Evolutionary conservation across 2,329 filamentous ascomycete genomes (phyloP), one percentile per base, ranked within the genome.

Genomic region (Exophiala sp.): DNA sequence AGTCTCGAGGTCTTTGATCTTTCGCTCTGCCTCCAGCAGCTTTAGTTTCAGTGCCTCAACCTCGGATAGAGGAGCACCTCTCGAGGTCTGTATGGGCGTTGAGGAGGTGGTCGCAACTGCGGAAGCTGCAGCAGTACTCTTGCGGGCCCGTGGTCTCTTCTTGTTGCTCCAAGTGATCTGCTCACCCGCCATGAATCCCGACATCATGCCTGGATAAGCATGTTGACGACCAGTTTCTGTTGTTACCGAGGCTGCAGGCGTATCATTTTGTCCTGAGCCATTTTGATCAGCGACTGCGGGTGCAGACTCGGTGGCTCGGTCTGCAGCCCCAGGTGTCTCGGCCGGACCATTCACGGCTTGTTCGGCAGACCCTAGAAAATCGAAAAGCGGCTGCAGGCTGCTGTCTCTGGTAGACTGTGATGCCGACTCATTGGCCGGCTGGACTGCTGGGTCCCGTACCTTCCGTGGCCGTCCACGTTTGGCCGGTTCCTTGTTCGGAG

Each of bases 341-440:
- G 53, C 3, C n/a, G 6, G n/a, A 41, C 14, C 34, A 20, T 11
- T 12, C 8, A 16, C 34, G 12, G 44, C 11, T 18, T n/a, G 33
- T 20, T 54, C 47, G 4, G 55, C 44, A 14, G 60, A 59, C 10
- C 55, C 61, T 32, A 63, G 54, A 44, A 63, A 63, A 38, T 62
- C 52, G 21, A 63, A 56, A 8, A 63, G 46, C 9, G 61, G 61
- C 43, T 59, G 56, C 34, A 63, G 18, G 20, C 52, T 55, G 36
- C 46, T 44, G 4, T 54, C 51, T 33, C 47, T 41, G 2, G 34
- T 29, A 35, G 20, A 34, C 14, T 39, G 36, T 49, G 54, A n/a
- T 8, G 39, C 38, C 5, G 50, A 38, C 21, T 21, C 34, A 24
- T 8, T 21, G 6, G 44, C 47, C 3, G 10, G 33, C 29, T 50